A percentile compares a stretch with the other conserved stretches of the same genome.
Conservation (phyloP, 2,329 filamentous ascomycete species). For the Tolypocladium capitatum region DNA sequence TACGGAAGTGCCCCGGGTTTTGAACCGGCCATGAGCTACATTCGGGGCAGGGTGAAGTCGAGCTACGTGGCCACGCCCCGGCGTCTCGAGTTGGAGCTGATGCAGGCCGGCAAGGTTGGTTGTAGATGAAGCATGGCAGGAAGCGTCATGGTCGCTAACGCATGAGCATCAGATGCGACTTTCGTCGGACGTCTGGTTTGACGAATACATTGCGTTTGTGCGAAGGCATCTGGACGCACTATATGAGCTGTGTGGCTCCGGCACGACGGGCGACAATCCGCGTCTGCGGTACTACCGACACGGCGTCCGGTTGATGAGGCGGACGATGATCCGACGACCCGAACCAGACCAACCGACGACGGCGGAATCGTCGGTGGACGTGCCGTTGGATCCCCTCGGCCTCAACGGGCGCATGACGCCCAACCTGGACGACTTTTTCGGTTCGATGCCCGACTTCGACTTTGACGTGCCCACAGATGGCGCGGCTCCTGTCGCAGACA, state of each 20-base stretch:
- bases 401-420: background rate
- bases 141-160: background rate
- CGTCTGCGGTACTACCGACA: constrained; percentile 29
- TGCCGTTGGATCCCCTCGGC: background rate
- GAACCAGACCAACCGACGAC: background rate
- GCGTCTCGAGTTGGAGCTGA: constrained; percentile 36
- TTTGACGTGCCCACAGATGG: constrained; percentile 2
- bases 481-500: background rate
- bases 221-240: constrained; percentile 29
- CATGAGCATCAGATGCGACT: constrained; percentile 20
- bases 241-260: constrained; percentile 17
- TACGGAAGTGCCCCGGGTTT: constrained; percentile 21
- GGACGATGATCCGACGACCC: constrained; percentile 20
- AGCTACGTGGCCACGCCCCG: constrained; percentile 27
- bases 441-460: constrained; percentile 7
- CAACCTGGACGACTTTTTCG: constrained; percentile 9
- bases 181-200: constrained; percentile 22
- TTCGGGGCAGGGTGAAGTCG: constrained; percentile 22
- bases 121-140: background rate
- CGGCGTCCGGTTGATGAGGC: constrained; percentile 26
- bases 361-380: background rate
- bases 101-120: constrained; percentile 36
- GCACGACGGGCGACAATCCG: constrained; percentile 7
- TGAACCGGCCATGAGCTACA: constrained; percentile 16
- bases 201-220: constrained; percentile 26